A percentile compares a stretch with the other conserved stretches of the same genome.
phyloP scores from a whole-genome alignment of 2,329 filamentous ascomycete genomes.

The Nothophoma quercina region DNA sequence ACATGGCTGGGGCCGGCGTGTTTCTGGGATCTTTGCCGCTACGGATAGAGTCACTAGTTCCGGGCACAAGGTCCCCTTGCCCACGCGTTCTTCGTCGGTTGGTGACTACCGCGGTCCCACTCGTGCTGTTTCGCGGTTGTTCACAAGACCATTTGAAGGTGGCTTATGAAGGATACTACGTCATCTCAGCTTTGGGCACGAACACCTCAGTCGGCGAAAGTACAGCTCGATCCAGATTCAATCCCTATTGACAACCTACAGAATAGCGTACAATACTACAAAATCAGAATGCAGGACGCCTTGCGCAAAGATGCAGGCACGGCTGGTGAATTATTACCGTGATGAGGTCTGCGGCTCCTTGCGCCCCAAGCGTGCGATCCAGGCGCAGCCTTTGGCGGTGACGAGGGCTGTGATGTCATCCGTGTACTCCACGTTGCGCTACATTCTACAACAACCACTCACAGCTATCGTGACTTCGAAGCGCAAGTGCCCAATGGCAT shows the following conservation, averaged over 20 bases:
- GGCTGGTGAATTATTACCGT: neutral
- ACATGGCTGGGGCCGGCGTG: neutral
- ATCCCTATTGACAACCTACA: neutral
- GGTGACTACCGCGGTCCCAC: neutral
- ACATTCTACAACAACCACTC: slow-evolving; percentile 4
- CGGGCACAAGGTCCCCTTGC: neutral
- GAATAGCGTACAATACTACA: neutral
- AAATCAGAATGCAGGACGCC: neutral
- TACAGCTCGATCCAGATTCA: neutral
- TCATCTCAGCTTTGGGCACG: neutral
- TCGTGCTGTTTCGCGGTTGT: slow-evolving; percentile 14
- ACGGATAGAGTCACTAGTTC: neutral
- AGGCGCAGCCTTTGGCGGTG: slow-evolving; percentile 7
- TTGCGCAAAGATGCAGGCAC: neutral
- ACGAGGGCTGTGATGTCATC: slow-evolving; percentile 15
- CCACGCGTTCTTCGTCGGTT: neutral
- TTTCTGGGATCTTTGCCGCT: slow-evolving; percentile 1
- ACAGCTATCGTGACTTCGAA: slow-evolving; percentile 16
- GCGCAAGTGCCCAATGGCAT: slow-evolving; percentile 12
- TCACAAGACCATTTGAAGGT: slow-evolving; percentile 24
- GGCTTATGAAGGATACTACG: slow-evolving; percentile 2
- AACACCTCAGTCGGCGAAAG: neutral
- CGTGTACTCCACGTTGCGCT: slow-evolving; percentile 2
- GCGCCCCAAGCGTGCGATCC: neutral
- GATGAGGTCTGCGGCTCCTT: neutral